Percentiles rank a stretch among this genome's conserved stretches.
phyloP scores from a whole-genome alignment of 495 filamentous ascomycete genomes.

The Aspergillus panamensis region DNA sequence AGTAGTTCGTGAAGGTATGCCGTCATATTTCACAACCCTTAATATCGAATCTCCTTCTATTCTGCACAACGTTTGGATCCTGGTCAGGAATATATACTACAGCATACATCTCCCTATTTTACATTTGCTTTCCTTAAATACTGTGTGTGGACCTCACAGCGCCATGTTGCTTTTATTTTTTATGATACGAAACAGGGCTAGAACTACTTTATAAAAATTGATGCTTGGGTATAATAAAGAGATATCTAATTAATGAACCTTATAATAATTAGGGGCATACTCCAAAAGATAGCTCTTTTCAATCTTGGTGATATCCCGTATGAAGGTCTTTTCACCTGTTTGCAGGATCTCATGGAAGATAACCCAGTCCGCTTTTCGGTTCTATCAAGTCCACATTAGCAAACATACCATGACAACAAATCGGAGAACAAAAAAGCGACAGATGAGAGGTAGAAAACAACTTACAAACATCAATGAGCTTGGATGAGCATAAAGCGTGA shows the following conservation, averaged over 20 bases:
- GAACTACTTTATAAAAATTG: neutral
- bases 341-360: conserved; percentile 95
- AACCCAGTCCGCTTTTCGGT: conserved; percentile 96
- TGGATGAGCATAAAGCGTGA: conserved; percentile 81
- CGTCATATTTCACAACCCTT: too few relatives aligned
- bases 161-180: too few relatives aligned
- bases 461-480: conserved; percentile 88
- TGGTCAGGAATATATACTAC: too few relatives aligned
- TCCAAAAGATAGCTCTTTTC: conserved; percentile 88
- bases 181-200: too few relatives aligned
- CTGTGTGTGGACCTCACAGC: too few relatives aligned
- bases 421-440: neutral
- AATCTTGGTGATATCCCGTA: conserved; percentile 87
- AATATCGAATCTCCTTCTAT: too few relatives aligned
- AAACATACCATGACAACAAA: neutral
- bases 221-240: conserved; percentile 11
- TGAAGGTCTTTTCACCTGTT: conserved; percentile 83
- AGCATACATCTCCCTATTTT: too few relatives aligned
- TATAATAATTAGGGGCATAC: conserved; percentile 84
- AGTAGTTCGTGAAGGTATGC: too few relatives aligned
- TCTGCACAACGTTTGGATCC: too few relatives aligned
- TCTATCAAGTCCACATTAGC: conserved; percentile 42
- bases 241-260: conserved; percentile 38
- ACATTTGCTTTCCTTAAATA: too few relatives aligned
- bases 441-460: conserved; percentile 13